Evolutionary conservation across 1,284 basidiomycete species (phyloP).

Genomic region (Quambalaria eucalypti): DNA sequence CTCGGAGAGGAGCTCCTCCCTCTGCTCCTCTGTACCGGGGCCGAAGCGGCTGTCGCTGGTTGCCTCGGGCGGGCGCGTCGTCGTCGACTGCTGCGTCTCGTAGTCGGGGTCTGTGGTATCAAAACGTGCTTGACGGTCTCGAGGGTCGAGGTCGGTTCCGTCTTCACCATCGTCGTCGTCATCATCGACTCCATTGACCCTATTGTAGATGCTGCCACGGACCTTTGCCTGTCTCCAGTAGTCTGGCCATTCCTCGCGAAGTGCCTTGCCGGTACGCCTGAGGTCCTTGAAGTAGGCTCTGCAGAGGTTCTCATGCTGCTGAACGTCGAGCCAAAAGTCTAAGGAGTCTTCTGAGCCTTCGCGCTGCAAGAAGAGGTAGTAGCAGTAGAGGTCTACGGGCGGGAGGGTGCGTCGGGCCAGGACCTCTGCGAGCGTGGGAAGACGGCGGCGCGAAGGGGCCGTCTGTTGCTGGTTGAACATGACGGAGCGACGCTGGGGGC

Average conservation of each 20-base stretch:
- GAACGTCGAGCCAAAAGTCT: constrained; percentile 97
- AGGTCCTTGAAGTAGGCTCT: constrained; percentile 97
- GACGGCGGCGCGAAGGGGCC: constrained; percentile 26
- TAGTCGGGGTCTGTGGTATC: too few species aligned
- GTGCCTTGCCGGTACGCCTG: constrained; percentile 77
- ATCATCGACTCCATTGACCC: constrained; percentile 63
- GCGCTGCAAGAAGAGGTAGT: constrained; percentile 63
- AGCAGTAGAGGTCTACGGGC: constrained; percentile 95
- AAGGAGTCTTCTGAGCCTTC: constrained; percentile 89
- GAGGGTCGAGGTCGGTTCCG: not conserved
- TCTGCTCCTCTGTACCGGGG: not conserved
- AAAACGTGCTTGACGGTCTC: not conserved
- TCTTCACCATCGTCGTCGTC: constrained; percentile 9
- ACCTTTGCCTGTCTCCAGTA: constrained; percentile 64
- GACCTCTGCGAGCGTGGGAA: constrained; percentile 48
- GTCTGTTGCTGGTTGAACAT: not conserved
- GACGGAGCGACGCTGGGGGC: not conserved
- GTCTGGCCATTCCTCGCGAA: constrained; percentile 94
- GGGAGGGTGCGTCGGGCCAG: constrained; percentile 59
- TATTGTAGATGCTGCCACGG: constrained; percentile 79
- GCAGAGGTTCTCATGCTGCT: constrained; percentile 97
- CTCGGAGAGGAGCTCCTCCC: not conserved
- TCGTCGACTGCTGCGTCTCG: not conserved
- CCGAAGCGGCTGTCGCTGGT: not conserved
- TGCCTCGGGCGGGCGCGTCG: not conserved